phyloP scores from a whole-genome alignment of 495 filamentous ascomycete genomes.

The Daldinia vernicosa region DNA sequence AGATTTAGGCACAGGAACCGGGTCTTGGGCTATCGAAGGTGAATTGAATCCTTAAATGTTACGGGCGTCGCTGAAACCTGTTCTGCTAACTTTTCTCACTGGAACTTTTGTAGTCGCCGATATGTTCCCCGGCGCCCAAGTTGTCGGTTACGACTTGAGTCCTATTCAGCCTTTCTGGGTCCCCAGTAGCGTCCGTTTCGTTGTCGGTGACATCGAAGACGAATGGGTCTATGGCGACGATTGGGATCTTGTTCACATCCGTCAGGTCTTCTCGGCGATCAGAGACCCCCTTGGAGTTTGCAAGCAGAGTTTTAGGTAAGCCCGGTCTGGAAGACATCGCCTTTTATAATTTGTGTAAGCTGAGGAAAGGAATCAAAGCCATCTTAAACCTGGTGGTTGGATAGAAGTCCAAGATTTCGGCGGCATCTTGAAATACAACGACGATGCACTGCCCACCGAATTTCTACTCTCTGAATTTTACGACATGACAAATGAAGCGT shows the following conservation, averaged over 20 bases:
- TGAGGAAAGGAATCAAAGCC: background rate
- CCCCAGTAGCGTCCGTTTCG: slow-evolving; percentile 56
- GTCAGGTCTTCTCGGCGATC: background rate
- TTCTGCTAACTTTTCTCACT: background rate
- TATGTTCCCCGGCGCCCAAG: slow-evolving; percentile 46
- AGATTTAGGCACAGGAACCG: background rate
- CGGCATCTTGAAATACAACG: background rate
- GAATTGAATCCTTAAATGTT: background rate
- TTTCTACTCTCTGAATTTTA: background rate
- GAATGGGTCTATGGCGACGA: background rate
- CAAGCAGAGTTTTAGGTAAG: background rate
- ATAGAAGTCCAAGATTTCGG: background rate
- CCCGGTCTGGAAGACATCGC: background rate
- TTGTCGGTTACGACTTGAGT: slow-evolving; percentile 54
- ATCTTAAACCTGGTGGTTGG: background rate
- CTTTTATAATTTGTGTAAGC: background rate
- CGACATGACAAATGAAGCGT: background rate
- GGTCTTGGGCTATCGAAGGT: background rate
- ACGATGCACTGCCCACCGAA: background rate
- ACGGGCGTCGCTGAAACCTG: too few species aligned
- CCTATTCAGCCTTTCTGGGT: slow-evolving; percentile 57
- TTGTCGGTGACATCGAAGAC: slow-evolving; percentile 44
- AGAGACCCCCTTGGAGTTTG: background rate
- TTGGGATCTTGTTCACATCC: background rate
- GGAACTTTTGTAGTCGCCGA: background rate